Evolutionary conservation across 2,329 filamentous ascomycete species (phyloP), one percentile per base, ranked within the genome.

Genomic region (Aspergillus eucalypticola): DNA sequence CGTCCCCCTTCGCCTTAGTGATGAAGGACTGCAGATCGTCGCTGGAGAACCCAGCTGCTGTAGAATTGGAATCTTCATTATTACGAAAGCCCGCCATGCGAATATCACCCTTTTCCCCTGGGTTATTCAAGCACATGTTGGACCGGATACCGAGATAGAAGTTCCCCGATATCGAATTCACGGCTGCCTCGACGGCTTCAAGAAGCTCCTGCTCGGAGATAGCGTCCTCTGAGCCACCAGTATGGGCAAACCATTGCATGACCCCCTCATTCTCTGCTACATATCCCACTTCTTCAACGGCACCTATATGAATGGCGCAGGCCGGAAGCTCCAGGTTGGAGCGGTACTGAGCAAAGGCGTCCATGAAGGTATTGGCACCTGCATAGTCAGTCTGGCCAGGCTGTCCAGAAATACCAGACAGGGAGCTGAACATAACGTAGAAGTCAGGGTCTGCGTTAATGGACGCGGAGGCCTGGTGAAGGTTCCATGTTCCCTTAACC

Each of bases 391-490:
- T 69, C 55, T 78, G 67, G 27, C 68, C 68, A 25, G 61, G 27
- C 35, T 68, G 64, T 5, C 75, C 72, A 38, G 75, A 54, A 2
- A 74, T 63, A 5, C 74, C 73, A 6, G 68, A 66, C 0, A 74
- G 55, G 0, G 77, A 80, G 2, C 73, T 75, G 10, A 79, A 64
- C 17, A 77, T 63, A 15, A 81, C 60, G 63, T 81, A 80, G 66
- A 81, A 81, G 58, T 81, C 78, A 2, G 81, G 67, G 1, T 66
- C 19, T 2, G 11, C 11, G n/a, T 19, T 11, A 2, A 27, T 62
- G 6, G 29, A 11, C 0, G 64, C 52, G 1, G 70, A 54, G 3
- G 58, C 58, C 1, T 55, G 10, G 50, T 77, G 72, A 2, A 73
- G 64, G 35, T 71, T 74, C 70, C 70, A 75, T 54, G 70, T 62